Base-by-base conservation (phyloP, 305 asterid species). In the Salvia sclarea region DNA sequence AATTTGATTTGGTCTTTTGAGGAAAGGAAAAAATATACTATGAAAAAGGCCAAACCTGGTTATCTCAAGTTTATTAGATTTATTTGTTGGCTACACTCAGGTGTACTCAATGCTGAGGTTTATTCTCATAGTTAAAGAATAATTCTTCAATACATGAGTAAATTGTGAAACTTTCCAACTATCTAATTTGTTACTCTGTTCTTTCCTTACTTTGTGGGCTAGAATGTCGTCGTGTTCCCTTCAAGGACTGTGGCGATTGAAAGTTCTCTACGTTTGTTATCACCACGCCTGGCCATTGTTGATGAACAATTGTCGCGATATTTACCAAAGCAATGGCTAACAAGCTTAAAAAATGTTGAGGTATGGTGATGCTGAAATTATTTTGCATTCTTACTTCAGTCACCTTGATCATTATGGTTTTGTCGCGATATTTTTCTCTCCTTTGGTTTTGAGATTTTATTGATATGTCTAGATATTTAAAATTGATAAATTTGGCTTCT, bases 171-270 rank as follows among this genome's bases (percentile, higher is more conserved):
- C 4, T 40, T 38, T 40, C 22, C 38, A 41, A 43, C 38, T 13
- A 24, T 41, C 54, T 61, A 30, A 61, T 61, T 61, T 41, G 38
- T n/a, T 43, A 21, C 2, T 61, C 13, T 61, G 24, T 24, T 61
- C 40, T 25, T 41, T 22, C 25, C 22, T 61, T 22, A n/a, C 24
- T 41, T 43, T 61, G 55, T 61, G 67, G 40, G 9, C 33, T 40
- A 61, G 67, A 61, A 61, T 61, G 21, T 61, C 43, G 54, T 43
- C n/a, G 38, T 61, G 45, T 61, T 61, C 41, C 67, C 67, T n/a
- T 25, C 67, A 43, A 61, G 67, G 41, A 61, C 40, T 43, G 67
- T 61, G 67, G 67, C 67, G 1, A 61, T 61, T 22, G 67, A 61
- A 24, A 61, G 67, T 61, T 24, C 55, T 61, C 54, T 61, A 14